Evolutionary conservation across 1,284 basidiomycete genomes (phyloP).

Genomic region (Rugiboletus extremiorientalis): DNA sequence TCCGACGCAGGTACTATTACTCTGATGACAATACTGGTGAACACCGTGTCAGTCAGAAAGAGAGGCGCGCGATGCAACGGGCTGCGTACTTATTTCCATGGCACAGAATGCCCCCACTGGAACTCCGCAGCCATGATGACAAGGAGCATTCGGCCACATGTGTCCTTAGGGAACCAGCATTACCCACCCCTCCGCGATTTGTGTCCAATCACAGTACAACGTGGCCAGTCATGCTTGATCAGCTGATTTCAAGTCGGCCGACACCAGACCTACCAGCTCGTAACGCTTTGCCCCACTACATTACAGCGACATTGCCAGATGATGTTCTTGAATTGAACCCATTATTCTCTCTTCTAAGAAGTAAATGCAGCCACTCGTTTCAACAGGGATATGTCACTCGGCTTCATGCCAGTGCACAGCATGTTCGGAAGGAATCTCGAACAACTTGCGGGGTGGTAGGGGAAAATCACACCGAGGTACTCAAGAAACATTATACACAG

Average conservation of each 20-base stretch:
- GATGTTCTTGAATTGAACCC: background rate
- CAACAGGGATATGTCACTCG: background rate
- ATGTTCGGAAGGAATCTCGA: background rate
- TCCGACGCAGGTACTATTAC: background rate
- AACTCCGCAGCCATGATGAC: no score
- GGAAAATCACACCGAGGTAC: background rate
- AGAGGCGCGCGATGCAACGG: background rate
- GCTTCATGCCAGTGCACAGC: background rate
- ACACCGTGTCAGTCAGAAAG: background rate
- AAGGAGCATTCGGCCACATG: no score
- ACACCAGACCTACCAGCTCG: background rate
- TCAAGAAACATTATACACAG: background rate
- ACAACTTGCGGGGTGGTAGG: accelerated
- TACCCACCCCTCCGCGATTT: background rate
- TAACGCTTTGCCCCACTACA: background rate
- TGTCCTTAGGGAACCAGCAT: no score
- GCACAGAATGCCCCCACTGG: no score
- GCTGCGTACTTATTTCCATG: background rate
- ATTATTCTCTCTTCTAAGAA: background rate
- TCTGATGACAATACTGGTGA: no score
- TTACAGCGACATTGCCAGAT: background rate
- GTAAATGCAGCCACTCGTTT: background rate
- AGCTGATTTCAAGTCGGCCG: background rate
- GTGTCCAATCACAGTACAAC: background rate
- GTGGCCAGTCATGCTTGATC: background rate